phyloP scores from a whole-genome alignment of 495 filamentous ascomycete species.

The Xylaria bambusicola region DNA sequence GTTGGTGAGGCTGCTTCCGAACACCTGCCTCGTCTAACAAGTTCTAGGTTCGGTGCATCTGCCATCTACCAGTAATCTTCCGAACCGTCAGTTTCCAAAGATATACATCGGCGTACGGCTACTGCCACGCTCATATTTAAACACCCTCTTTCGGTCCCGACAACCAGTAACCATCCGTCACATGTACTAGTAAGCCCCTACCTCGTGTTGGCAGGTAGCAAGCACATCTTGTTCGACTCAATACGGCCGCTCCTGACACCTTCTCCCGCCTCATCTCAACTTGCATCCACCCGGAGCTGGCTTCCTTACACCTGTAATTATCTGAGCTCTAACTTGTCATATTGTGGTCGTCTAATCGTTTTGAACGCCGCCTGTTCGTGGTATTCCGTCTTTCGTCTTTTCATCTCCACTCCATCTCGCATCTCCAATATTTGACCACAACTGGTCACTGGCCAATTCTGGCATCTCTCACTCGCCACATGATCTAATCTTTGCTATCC shows the following conservation, averaged over 20 bases:
- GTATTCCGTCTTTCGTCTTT: constrained; percentile 15
- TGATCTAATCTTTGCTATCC: constrained; percentile 30
- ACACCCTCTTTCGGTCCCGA: not conserved
- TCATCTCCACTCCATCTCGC: constrained; percentile 9
- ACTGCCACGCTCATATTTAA: constrained; percentile 6
- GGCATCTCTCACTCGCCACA: constrained; percentile 15
- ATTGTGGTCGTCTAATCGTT: constrained; percentile 4
- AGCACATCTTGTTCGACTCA: not conserved
- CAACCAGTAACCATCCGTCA: not conserved
- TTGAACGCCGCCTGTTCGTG: not conserved
- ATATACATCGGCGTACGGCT: not conserved
- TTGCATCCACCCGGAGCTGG: constrained; percentile 25
- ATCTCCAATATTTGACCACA: constrained; percentile 15
- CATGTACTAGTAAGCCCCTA: not conserved
- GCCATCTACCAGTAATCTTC: constrained; percentile 9
- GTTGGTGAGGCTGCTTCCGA: not conserved
- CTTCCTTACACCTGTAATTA: constrained; percentile 12
- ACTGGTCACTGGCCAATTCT: constrained; percentile 17
- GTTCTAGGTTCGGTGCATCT: not conserved
- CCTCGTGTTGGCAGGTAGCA: not conserved
- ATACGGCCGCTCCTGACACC: not conserved
- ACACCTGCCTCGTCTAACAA: not conserved
- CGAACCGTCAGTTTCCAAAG: not conserved
- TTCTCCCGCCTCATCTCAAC: constrained; percentile 17
- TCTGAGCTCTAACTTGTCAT: constrained; percentile 7